A percentile compares a stretch with the other conserved stretches of the same genome.
These are phyloP conservation scores for Rhipidocladum racemiflorum DNA, from an alignment of 176 grass and related monocot species.

Conservation along the genomic window DNA sequence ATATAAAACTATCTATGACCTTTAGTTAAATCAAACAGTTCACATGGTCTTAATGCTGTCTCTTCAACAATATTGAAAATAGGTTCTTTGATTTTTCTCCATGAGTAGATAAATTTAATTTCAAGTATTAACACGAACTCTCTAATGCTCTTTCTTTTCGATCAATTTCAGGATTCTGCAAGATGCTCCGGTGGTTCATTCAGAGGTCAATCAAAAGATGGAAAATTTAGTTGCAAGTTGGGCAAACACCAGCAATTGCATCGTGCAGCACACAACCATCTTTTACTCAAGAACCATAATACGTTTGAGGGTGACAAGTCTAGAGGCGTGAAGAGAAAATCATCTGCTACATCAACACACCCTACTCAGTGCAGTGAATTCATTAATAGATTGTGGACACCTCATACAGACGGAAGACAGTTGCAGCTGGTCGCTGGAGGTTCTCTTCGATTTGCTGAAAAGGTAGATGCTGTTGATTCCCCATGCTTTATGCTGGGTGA, in stretches of 20 bases:
- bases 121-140: background rate
- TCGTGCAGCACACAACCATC: background rate
- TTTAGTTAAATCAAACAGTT: background rate
- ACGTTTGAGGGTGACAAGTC: constrained; percentile 29
- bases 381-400: constrained; percentile 36
- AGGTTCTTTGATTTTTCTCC: background rate
- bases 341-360: constrained; percentile 14
- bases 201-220: constrained; percentile 30
- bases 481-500: constrained; percentile 42
- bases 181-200: constrained; percentile 22
- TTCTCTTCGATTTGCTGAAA: constrained; percentile 42
- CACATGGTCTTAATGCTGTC: background rate
- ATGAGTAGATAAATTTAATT: background rate
- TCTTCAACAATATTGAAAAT: background rate
- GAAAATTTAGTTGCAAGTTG: constrained; percentile 5
- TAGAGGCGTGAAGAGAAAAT: constrained; percentile 49
- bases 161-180: constrained; percentile 49
- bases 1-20: background rate
- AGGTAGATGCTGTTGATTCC: constrained; percentile 70
- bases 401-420: constrained; percentile 19
- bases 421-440: constrained; percentile 14
- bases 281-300: constrained; percentile 36
- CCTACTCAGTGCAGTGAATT: constrained; percentile 20
- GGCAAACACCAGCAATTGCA: background rate
- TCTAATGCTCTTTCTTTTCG: background rate